Evolutionary conservation across 257 asterid genomes (phyloP), one percentile per base, ranked within the genome.

Genomic region (Verbascum thapsus): DNA sequence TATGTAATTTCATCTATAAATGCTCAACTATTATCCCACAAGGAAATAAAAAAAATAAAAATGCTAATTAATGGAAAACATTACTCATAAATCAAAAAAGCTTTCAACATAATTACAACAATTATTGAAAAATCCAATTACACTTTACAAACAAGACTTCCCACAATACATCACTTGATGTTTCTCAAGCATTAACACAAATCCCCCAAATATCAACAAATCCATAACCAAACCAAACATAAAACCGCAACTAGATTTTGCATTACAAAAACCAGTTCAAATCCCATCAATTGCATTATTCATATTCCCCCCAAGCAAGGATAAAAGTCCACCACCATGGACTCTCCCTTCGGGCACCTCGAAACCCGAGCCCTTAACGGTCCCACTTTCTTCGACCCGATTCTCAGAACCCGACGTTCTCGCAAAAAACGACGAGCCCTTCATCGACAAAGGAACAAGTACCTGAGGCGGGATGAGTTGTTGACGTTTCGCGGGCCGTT

Each of bases 301-400:
- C 56, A 86, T 68, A 73, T 72, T 67, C 6, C 94, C 95, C n/a
- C 90, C 90, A 26, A 88, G 75, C 66, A 88, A 71, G 4, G 95
- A 78, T 72, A 88, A 68, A 0, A 88, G 85, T n/a, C 92, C 95
- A 44, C 96, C 96, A 23, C 96, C 96, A 42, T 88, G 96, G 20
- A 88, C 96, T 58, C 96, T 71, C 5, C 96, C 96, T 74, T 88
- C 96, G 6, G 91, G 86, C 22, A 82, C 81, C 52, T 11, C 81
- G 48, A 66, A 62, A 53, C 69, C 75, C 4, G 72, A 60, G 68
- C 84, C 56, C 64, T 26, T 77, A 22, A 65, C 63, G 4, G 39
- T 61, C 11, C 44, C 48, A 37, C 71, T 61, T 47, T 66, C 69
- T 22, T 71, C 81, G 5, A 20, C 82, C 45, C 39, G 69, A 60